These are phyloP conservation scores for Cokeromyces recurvatus DNA, from an alignment of 371 early-diverging fungal genomes.

Conservation along the genomic window DNA sequence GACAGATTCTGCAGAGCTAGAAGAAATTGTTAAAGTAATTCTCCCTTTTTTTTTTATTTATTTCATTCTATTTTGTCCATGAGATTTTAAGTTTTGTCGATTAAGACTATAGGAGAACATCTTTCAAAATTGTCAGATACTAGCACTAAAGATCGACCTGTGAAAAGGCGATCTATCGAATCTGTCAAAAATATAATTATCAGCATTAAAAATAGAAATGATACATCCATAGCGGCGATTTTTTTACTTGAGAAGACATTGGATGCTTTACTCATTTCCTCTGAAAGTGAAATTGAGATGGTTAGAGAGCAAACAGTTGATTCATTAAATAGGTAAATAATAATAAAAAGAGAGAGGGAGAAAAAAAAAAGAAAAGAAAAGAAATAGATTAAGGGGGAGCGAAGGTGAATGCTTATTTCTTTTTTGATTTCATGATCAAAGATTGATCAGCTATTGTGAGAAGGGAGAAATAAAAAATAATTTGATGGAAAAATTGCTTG, in stretches of 20 bases:
- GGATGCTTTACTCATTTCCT: conserved; percentile 7
- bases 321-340: conserved; percentile 14
- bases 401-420: not conserved
- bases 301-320: conserved; percentile 22
- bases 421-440: not conserved
- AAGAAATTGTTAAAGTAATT: not conserved
- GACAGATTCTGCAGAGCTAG: no score
- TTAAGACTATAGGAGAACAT: not conserved
- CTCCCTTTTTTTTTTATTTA: no score
- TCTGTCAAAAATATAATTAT: conserved; percentile 1
- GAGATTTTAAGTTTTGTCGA: not conserved
- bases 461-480: not conserved
- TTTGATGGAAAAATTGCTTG: not conserved
- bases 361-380: no score
- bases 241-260: no score
- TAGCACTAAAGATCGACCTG: conserved; percentile 9
- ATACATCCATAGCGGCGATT: no score
- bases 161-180: conserved; percentile 11
- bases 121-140: conserved; percentile 3
- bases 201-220: no score
- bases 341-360: not conserved
- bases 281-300: conserved; percentile 21
- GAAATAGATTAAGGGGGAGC: not conserved
- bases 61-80: not conserved
- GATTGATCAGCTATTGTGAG: conserved; percentile 4